A percentile compares a stretch with the other conserved stretches of the same genome.
phyloP scores from a whole-genome alignment of 192 early-diverging fungal genomes.

The Entomortierella beljakovae region DNA sequence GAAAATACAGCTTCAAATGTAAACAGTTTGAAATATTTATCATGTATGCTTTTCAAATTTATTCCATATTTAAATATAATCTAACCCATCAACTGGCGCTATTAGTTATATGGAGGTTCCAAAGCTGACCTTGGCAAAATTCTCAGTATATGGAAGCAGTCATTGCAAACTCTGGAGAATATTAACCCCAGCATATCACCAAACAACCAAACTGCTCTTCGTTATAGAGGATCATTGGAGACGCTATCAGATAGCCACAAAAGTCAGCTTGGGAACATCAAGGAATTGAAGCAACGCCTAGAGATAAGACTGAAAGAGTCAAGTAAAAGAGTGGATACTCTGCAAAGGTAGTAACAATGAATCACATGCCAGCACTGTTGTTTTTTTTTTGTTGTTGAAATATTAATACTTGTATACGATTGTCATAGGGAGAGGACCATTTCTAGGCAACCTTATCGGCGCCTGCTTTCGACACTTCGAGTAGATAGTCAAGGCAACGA shows the following conservation, averaged over 20 bases:
- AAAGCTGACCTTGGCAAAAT: constrained; percentile 4
- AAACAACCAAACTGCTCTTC: not conserved
- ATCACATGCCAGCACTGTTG: too few species aligned
- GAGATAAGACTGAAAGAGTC: constrained; percentile 14
- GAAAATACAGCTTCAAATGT: not conserved
- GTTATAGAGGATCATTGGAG: constrained; percentile 1
- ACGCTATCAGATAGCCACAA: not conserved
- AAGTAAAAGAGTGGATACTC: constrained; percentile 12
- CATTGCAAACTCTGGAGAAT: constrained; percentile 10
- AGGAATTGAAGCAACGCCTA: constrained; percentile 3
- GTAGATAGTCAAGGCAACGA: not conserved
- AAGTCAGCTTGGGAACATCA: constrained; percentile 2
- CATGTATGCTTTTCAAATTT: too few species aligned
- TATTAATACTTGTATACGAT: too few species aligned
- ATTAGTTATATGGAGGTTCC: not conserved
- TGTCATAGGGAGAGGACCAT: too few species aligned
- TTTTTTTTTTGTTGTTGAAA: too few species aligned
- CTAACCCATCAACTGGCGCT: not conserved
- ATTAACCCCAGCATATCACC: not conserved
- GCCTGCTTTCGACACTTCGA: not conserved
- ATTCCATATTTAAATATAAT: not conserved
- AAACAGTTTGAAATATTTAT: not conserved
- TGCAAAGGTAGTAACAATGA: constrained; percentile 12
- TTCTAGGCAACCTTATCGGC: constrained; percentile 12
- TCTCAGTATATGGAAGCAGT: constrained; percentile 21